A percentile compares a stretch with the other conserved stretches of the same genome.
phyloP scores from a whole-genome alignment of 2,329 filamentous ascomycete genomes.

The Nemania sp. region DNA sequence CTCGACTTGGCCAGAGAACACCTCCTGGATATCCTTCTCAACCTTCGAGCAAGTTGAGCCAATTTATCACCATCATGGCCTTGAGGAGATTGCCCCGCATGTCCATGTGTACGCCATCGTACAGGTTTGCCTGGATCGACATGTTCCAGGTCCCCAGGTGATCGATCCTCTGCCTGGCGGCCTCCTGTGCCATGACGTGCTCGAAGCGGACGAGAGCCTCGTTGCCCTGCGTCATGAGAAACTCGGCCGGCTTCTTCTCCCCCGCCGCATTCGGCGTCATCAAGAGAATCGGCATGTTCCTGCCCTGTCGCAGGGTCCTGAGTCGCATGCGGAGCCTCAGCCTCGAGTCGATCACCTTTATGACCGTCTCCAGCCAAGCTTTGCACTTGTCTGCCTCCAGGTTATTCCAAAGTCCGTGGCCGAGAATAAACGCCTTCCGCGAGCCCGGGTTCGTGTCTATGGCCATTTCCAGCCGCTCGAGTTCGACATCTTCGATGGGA shows the following conservation, averaged over 20 bases:
- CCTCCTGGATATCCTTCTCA: constrained; percentile 9
- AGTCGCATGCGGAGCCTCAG: constrained; percentile 28
- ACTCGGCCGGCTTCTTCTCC: constrained; percentile 51
- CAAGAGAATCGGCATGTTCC: constrained; percentile 39
- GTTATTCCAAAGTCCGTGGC: constrained; percentile 54
- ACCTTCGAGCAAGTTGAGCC: constrained; percentile 45
- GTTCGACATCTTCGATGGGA: constrained; percentile 48
- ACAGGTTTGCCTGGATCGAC: constrained; percentile 53
- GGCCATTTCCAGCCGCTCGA: constrained; percentile 44
- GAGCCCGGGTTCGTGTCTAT: constrained; percentile 40
- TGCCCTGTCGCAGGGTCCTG: constrained; percentile 12
- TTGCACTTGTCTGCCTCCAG: constrained; percentile 48
- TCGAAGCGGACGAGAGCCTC: constrained; percentile 53
- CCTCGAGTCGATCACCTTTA: constrained; percentile 38
- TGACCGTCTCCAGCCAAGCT: constrained; percentile 47
- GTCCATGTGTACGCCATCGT: constrained; percentile 54
- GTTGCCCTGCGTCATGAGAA: constrained; percentile 51
- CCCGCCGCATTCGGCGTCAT: constrained; percentile 53
- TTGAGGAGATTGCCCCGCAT: constrained; percentile 53
- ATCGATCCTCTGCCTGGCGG: constrained; percentile 46
- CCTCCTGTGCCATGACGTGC: constrained; percentile 44
- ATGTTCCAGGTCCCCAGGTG: constrained; percentile 56
- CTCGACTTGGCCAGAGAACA: not conserved
- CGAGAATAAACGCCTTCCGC: constrained; percentile 50
- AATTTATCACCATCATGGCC: constrained; percentile 55